Base-by-base conservation (phyloP, 179 eudicot species). In the Silene noctiflora region DNA sequence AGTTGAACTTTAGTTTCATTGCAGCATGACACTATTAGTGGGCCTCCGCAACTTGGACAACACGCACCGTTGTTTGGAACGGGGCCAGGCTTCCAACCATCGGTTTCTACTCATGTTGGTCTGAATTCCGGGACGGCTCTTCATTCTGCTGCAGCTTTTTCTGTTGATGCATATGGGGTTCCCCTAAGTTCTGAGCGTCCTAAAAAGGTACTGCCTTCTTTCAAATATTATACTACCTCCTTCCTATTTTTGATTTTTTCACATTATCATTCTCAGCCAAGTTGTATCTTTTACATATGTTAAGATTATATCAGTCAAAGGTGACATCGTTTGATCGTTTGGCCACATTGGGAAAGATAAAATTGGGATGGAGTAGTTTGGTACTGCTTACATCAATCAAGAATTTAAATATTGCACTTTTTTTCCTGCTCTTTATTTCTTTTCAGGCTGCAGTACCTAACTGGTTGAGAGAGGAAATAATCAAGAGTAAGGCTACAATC, bases 391-490 rank as follows among this genome's bases (percentile, higher is more conserved):
- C 60, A 17, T 55, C 59, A 55, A 56, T 56, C 35, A 71, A 71
- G 24, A 27, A 56, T 29, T 14, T 55, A 55, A 72, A 72, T 58
- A 44, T 44, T 44, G 10, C 64, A 29, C 24, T 60, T 64, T 2
- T 14, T 21, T 11, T 53, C 44, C 55, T 61, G 24, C 69, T 59
- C 67, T 69, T 59, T 74, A 59, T 17, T 73, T 79, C 53, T 72
- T 80, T 77, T 78, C 86, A 95, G 99, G 92, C 97, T 53, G 87
- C 97, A 16, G 90, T 95, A 60, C 99, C 99, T 60, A 91, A 91
- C 83, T 95, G 99, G 99, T 89, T 95, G 67, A 89, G 93, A 84
- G 99, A 95, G 85, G 99, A 95, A 84, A 89, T 95, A 77, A 95
- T 93, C 60, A 95, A 95, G 83, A 95, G 89, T 33, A 91, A 88